A percentile compares a stretch with the other conserved stretches of the same genome.
Conservation (phyloP, 1,139 yeast genomes). For the Blastobotrys elegans region DNA sequence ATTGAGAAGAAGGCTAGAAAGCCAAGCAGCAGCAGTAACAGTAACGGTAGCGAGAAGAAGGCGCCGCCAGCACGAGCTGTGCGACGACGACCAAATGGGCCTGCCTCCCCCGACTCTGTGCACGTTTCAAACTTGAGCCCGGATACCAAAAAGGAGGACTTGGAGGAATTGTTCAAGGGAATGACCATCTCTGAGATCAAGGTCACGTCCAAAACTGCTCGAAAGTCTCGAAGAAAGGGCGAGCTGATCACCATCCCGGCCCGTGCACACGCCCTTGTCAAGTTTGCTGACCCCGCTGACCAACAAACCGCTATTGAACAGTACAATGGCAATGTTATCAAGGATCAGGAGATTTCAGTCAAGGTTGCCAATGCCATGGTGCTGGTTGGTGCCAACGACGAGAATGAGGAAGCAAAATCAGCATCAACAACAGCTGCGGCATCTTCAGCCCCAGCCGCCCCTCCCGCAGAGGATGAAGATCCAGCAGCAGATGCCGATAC, state of each 20-base stretch:
- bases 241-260: slow-evolving; percentile 30
- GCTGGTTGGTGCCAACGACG: background rate
- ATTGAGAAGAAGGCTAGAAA: slow-evolving; percentile 16
- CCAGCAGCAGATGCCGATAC: background rate
- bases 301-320: slow-evolving; percentile 44
- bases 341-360: slow-evolving; percentile 12
- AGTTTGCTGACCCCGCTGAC: slow-evolving; percentile 42
- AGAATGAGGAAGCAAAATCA: background rate
- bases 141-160: slow-evolving; percentile 30
- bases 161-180: slow-evolving; percentile 26
- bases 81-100: slow-evolving; percentile 2
- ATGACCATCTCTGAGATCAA: slow-evolving; percentile 23
- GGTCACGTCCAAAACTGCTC: slow-evolving; percentile 17
- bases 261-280: slow-evolving; percentile 47
- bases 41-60: background rate
- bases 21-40: slow-evolving; percentile 9
- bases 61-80: slow-evolving; percentile 2
- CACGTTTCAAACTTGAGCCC: slow-evolving; percentile 47
- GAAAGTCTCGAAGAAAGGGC: slow-evolving; percentile 17
- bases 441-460: background rate
- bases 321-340: slow-evolving; percentile 37
- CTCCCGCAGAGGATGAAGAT: background rate
- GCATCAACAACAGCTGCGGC: background rate
- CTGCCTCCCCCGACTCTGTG: slow-evolving; percentile 40
- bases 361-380: slow-evolving; percentile 12